These are phyloP conservation scores for Hypomontagnella monticulosa DNA, from an alignment of 495 filamentous ascomycete genomes.

Conservation along the genomic window DNA sequence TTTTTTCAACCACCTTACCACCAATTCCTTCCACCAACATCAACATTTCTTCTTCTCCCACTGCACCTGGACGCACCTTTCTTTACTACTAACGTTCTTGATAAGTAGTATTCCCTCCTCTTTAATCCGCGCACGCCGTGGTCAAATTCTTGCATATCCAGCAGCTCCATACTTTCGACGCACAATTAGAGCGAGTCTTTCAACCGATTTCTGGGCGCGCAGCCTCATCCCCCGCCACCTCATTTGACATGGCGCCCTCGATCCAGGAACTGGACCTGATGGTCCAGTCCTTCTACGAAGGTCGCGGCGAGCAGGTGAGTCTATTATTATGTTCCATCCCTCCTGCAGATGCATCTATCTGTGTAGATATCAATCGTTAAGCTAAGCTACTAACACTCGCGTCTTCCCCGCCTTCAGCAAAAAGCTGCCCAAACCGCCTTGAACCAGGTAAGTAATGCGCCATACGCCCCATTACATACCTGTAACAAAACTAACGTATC, in stretches of 20 bases:
- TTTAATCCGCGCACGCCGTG: conserved; percentile 1
- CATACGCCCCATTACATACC: conserved; percentile 1
- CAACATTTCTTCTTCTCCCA: not conserved
- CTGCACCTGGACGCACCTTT: not conserved
- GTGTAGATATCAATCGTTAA: conserved; percentile 11
- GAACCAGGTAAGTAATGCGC: conserved; percentile 79
- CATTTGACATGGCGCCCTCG: conserved; percentile 62
- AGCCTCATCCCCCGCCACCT: conserved; percentile 41
- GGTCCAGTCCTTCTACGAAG: conserved; percentile 96
- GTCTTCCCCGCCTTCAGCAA: conserved; percentile 71
- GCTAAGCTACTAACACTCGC: conserved; percentile 41
- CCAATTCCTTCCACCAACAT: conserved; percentile 10
- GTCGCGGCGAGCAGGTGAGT: conserved; percentile 87
- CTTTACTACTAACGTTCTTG: conserved; percentile 4
- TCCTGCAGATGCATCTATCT: conserved; percentile 4
- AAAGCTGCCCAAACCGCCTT: conserved; percentile 93
- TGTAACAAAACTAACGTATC: conserved; percentile 40
- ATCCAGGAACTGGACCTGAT: conserved; percentile 95
- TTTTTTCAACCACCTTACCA: conserved; percentile 24
- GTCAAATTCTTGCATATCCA: conserved; percentile 3
- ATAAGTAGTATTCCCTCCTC: conserved; percentile 1
- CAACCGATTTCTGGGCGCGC: conserved; percentile 41
- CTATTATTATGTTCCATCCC: conserved; percentile 11
- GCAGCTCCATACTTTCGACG: conserved; percentile 17
- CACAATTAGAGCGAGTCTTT: conserved; percentile 34